A percentile compares a stretch with the other conserved stretches of the same genome.
phyloP scores from a whole-genome alignment of 352 stramenopile species.

The Peronospora farinosa region DNA sequence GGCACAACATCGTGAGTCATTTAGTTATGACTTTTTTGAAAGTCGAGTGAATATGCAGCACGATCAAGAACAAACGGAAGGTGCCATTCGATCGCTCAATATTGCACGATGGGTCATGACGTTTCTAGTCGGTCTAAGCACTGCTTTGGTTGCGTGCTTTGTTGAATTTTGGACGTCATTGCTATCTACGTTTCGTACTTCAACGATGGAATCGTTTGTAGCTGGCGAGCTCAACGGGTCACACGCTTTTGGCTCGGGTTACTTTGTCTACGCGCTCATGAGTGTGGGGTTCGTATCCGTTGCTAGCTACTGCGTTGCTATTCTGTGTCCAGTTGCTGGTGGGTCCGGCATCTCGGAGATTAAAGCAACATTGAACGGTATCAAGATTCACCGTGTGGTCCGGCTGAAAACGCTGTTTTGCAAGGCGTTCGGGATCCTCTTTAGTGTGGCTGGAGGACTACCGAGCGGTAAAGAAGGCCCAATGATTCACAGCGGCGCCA shows the following conservation, averaged over 20 bases:
- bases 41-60: constrained; percentile 81
- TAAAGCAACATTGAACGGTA: constrained; percentile 97
- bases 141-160: constrained; percentile 89
- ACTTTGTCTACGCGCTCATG: constrained; percentile 87
- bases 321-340: constrained; percentile 90
- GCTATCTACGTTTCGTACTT: constrained; percentile 86
- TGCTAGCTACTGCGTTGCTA: constrained; percentile 88
- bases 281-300: constrained; percentile 91
- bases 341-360: constrained; percentile 97
- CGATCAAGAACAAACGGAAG: constrained; percentile 78
- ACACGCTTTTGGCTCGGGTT: constrained; percentile 64
- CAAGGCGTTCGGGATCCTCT: constrained; percentile 90
- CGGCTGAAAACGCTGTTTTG: constrained; percentile 93
- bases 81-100: constrained; percentile 68
- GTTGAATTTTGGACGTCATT: constrained; percentile 88
- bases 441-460: constrained; percentile 70
- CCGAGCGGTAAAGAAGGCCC: constrained; percentile 85
- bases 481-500: constrained; percentile 87
- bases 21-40: constrained; percentile 87
- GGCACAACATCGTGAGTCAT: constrained; percentile 81
- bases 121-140: constrained; percentile 90
- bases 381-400: constrained; percentile 95
- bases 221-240: constrained; percentile 42
- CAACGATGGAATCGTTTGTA: constrained; percentile 84
- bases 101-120: constrained; percentile 93